A percentile compares a stretch with the other conserved stretches of the same genome.
Conservation (phyloP, 2,329 filamentous ascomycete genomes). For the Fusarium sterilihyphosum region DNA sequence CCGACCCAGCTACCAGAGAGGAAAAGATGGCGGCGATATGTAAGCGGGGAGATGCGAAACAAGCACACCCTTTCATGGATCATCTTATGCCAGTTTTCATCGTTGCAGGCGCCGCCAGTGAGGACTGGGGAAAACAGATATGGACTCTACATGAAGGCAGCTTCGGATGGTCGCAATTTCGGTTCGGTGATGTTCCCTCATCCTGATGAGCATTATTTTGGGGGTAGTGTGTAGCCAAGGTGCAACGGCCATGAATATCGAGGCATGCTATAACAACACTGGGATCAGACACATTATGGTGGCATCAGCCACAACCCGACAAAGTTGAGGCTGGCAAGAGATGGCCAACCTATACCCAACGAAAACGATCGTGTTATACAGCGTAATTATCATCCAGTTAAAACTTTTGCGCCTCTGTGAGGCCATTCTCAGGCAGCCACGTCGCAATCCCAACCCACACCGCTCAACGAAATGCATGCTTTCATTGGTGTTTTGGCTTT, state of each 20-base stretch:
- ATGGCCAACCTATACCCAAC: not conserved
- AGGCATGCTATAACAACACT: not conserved
- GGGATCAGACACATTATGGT: not conserved
- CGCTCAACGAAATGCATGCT: not conserved
- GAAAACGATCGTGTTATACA: not conserved
- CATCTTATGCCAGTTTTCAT: constrained; percentile 61
- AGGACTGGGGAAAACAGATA: constrained; percentile 53
- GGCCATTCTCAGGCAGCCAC: constrained; percentile 23
- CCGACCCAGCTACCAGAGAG: constrained; percentile 50
- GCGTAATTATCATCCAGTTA: not conserved
- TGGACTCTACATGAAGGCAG: constrained; percentile 59
- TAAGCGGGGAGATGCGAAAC: constrained; percentile 55
- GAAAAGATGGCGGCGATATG: constrained; percentile 52
- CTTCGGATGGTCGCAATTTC: constrained; percentile 59
- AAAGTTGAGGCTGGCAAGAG: not conserved
- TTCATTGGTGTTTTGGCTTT: constrained; percentile 1
- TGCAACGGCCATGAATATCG: not conserved
- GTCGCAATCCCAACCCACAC: constrained; percentile 19
- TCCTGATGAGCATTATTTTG: not conserved
- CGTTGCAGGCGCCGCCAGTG: constrained; percentile 56
- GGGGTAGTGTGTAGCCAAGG: constrained; percentile 5
- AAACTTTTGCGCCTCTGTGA: not conserved
- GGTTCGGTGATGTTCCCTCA: constrained; percentile 53
- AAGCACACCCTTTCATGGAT: constrained; percentile 61
- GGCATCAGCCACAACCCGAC: not conserved